Base-by-base conservation (phyloP, 768 basidiomycete genomes). In the Lactarius sanguifluus region DNA sequence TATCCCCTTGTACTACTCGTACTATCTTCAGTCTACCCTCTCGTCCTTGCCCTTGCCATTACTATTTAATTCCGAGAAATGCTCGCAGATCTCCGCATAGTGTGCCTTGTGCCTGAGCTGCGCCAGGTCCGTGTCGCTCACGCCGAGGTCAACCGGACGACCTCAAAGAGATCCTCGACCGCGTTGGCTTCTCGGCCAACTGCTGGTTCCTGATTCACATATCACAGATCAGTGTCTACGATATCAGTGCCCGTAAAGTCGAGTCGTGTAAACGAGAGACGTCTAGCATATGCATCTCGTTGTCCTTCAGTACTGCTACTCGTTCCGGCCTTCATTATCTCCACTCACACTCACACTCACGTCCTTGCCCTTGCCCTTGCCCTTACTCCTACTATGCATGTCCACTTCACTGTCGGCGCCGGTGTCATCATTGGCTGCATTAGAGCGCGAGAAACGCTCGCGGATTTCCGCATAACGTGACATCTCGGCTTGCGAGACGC, bases 401-500 rank as follows among this genome's bases (percentile, higher is more conserved):
- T 77, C 60, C 75, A 77, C 70, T 72, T 72, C 34, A 74, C 30
- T 32, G 9, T 61, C n/a, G 23, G 55, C 40, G 41, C 25, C 6
- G 9, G 20, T 6, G 9, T 32, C 45, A 18, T 13, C 72, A 76
- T 64, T 59, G 77, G 76, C 63, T 30, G 38, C 59, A 30, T 74
- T 76, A 41, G 78, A 74, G 28, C 71, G 73, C 12, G 89, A 86
- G 75, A 95, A 94, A 43, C 82, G 82, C 69, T 79, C 76, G 75
- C 92, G 91, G 12, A 97, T 85, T 64, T 77, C 76, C 57, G 81
- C 81, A 75, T 98, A 98, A 72, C 94, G 91, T 1, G 84, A 82
- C 86, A 98, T 87, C 75, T 98, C 96, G 9, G 83, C 82, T 66
- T 88, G 81, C 73, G 89, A 95, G 23, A 98, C 88, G 72, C 91